Conservation (phyloP, 768 basidiomycete species). For the Panus rudis region DNA sequence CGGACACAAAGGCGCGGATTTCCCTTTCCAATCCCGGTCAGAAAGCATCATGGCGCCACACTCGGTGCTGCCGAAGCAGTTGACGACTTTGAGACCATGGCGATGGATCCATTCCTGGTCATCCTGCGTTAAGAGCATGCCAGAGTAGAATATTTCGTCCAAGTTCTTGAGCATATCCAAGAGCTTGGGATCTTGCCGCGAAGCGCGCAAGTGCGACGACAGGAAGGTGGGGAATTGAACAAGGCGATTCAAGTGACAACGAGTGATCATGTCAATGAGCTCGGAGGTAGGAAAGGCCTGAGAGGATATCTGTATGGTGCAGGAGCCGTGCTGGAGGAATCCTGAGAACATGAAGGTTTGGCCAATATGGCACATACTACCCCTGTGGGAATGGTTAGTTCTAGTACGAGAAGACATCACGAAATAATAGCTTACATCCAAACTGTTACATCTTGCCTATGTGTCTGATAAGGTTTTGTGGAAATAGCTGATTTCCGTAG, state of each 20-base stretch:
- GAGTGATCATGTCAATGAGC: slow-evolving; percentile 39
- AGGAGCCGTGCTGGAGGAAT: slow-evolving; percentile 19
- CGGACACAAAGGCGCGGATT: slow-evolving; percentile 44
- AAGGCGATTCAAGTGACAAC: slow-evolving; percentile 37
- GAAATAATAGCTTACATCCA: slow-evolving; percentile 52
- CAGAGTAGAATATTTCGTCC: slow-evolving; percentile 24
- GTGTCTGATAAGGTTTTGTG: slow-evolving; percentile 35
- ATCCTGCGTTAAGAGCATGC: slow-evolving; percentile 35
- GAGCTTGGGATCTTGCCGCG: slow-evolving; percentile 56
- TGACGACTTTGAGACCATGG: slow-evolving; percentile 37
- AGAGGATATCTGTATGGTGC: slow-evolving; percentile 20
- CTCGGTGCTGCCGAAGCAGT: slow-evolving; percentile 25
- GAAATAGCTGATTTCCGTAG: slow-evolving; percentile 49
- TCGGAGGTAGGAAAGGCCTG: slow-evolving; percentile 24
- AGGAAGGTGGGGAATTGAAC: slow-evolving; percentile 26
- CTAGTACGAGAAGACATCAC: slow-evolving; percentile 10
- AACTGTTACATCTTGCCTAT: slow-evolving; percentile 57
- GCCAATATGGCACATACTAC: slow-evolving; percentile 79
- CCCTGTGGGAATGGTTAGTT: slow-evolving; percentile 41
- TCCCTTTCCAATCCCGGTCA: slow-evolving; percentile 29
- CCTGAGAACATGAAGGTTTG: slow-evolving; percentile 54
- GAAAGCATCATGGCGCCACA: slow-evolving; percentile 26
- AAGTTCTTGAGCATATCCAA: slow-evolving; percentile 21
- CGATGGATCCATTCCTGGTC: slow-evolving; percentile 34
- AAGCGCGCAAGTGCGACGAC: slow-evolving; percentile 29